phyloP scores from a whole-genome alignment of 2,329 filamentous ascomycete species.

The Hortaea sp. region DNA sequence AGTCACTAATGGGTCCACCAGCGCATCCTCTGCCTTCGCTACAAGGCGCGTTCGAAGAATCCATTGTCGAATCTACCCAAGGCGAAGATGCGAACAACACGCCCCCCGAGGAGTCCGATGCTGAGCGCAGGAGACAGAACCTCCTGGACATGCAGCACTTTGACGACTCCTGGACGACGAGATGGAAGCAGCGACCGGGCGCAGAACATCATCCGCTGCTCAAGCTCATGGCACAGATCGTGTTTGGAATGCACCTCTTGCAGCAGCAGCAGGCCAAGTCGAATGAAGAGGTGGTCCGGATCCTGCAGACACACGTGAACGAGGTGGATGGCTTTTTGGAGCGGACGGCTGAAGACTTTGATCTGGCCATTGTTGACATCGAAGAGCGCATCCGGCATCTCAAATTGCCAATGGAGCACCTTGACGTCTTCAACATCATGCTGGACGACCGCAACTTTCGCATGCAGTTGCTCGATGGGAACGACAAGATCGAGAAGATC shows the following conservation, averaged over 20 bases:
- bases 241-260: constrained; percentile 84
- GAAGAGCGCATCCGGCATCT: constrained; percentile 69
- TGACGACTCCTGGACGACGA: constrained; percentile 59
- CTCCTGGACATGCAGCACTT: constrained; percentile 59
- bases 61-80: constrained; percentile 60
- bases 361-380: constrained; percentile 68
- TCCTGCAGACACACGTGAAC: constrained; percentile 84
- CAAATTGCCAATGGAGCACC: constrained; percentile 72
- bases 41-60: constrained; percentile 76
- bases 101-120: constrained; percentile 29
- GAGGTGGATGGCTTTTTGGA: constrained; percentile 89
- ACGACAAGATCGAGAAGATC: constrained; percentile 84
- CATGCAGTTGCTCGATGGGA: constrained; percentile 70
- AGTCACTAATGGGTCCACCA: constrained; percentile 29
- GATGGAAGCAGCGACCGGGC: constrained; percentile 66
- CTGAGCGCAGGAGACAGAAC: constrained; percentile 52
- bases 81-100: not conserved
- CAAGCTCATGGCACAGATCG: constrained; percentile 85
- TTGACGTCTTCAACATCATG: constrained; percentile 75
- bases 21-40: constrained; percentile 64
- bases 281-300: constrained; percentile 75
- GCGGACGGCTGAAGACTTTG: constrained; percentile 73
- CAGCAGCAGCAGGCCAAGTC: constrained; percentile 80
- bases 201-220: constrained; percentile 78
- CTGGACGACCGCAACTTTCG: constrained; percentile 77